Conservation (phyloP, 2,329 filamentous ascomycete genomes). For the Boeremia lycopersici region DNA sequence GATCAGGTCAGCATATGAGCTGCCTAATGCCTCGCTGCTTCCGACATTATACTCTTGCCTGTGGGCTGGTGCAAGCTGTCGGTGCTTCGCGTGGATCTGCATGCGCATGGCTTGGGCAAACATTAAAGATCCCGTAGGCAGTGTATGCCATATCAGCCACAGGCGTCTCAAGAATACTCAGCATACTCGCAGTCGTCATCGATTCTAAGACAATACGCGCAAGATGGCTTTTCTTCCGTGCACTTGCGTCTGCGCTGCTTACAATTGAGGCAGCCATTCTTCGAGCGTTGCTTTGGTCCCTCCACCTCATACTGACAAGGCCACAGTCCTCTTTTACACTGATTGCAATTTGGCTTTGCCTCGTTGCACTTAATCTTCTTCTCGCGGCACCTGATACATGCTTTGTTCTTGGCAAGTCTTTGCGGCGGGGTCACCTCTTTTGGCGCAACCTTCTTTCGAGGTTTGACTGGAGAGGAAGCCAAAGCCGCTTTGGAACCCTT, state of each 20-base stretch:
- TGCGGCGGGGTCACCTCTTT: slow-evolving; percentile 9
- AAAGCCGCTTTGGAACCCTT: slow-evolving; percentile 13
- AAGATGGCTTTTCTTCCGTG: slow-evolving; percentile 39
- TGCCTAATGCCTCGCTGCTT: not conserved
- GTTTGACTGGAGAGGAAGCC: slow-evolving; percentile 19
- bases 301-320: slow-evolving; percentile 35
- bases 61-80: not conserved
- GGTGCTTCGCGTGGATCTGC: not conserved
- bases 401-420: slow-evolving; percentile 23
- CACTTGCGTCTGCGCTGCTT: slow-evolving; percentile 38
- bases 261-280: slow-evolving; percentile 39
- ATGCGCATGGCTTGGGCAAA: not conserved
- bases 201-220: slow-evolving; percentile 37
- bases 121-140: not conserved
- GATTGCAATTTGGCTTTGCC: slow-evolving; percentile 37
- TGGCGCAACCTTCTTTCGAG: slow-evolving; percentile 18
- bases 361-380: slow-evolving; percentile 43
- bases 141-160: not conserved
- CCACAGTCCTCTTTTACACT: slow-evolving; percentile 38
- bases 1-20: not conserved
- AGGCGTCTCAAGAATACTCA: slow-evolving; percentile 19
- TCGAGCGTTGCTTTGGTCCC: slow-evolving; percentile 33
- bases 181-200: slow-evolving; percentile 38
- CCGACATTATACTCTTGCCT: not conserved
- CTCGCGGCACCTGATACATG: slow-evolving; percentile 30